Percentiles rank a stretch among this genome's conserved stretches.
Conservation (phyloP, 306 rosid genomes). For the Mimosa bimucronata region DNA sequence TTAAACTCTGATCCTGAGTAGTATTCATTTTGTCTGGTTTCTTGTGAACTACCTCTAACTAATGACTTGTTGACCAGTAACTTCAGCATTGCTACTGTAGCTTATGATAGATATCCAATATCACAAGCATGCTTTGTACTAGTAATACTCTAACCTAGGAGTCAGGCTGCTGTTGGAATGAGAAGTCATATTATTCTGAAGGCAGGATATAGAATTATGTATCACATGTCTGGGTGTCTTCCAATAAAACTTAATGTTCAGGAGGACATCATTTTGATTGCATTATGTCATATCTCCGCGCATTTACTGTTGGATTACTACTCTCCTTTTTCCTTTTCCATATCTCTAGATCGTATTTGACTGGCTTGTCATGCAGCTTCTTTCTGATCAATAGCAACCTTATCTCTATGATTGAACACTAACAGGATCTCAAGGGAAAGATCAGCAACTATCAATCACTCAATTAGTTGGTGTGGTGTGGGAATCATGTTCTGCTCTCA, state of each 20-base stretch:
- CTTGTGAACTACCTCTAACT: background rate
- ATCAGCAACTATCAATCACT: constrained; percentile 55
- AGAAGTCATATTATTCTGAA: background rate
- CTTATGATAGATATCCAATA: background rate
- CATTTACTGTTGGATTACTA: background rate
- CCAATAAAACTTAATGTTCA: background rate
- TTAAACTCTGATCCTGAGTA: background rate
- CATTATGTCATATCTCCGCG: background rate
- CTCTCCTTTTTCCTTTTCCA: background rate
- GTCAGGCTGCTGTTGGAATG: background rate
- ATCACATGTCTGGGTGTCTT: background rate
- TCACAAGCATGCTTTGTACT: background rate
- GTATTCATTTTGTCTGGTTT: background rate
- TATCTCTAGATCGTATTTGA: background rate
- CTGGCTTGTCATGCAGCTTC: background rate
- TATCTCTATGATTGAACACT: constrained; percentile 38
- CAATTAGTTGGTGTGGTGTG: constrained; percentile 84
- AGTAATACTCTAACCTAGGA: background rate
- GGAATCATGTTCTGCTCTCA: constrained; percentile 84
- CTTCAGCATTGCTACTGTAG: background rate
- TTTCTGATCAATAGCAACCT: background rate
- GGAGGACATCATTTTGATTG: background rate
- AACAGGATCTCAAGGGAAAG: constrained; percentile 58
- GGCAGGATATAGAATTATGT: background rate
- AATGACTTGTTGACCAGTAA: background rate